Base-by-base conservation (phyloP, 345 rosid genomes). In the Microthlaspi erraticum region DNA sequence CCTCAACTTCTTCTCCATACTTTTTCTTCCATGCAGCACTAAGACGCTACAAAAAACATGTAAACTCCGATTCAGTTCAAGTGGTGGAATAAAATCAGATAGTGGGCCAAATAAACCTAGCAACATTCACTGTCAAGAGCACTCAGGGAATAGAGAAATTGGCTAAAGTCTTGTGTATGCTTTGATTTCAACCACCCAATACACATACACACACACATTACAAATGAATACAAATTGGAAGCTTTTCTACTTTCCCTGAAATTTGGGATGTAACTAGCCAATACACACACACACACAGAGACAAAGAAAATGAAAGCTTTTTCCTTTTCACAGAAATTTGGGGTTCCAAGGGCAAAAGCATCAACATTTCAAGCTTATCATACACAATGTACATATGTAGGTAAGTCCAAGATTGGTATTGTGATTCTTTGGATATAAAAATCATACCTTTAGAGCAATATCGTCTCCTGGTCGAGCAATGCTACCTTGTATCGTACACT, bases 401-500 rank as follows among this genome's bases (percentile, higher is more conserved):
- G 53, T 49, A 23, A 23, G 4, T 58, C 16, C 64, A 68, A 33
- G 23, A 32, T 20, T 41, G 18, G 38, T 36, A 7, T 16, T 37
- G 39, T 7, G 57, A 26, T 34, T 58, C 1, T 17, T 44, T 36
- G 16, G 26, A 60, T 7, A 5, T 60, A 4, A 49, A 73, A 33
- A 37, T 18, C 37, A 23, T 73, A 93, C 97, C 87, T 84, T 84
- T 16, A 79, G 78, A 75, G 56, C 37, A 58, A 55, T 41, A 42
- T 42, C 73, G 62, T 87, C 97, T 52, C 77, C 81, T 0, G 92
- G 92, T 59, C 85, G 90, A 55, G 63, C 80, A 61, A 93, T 82
- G 68, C 78, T 76, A 37, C 98, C 98, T 72, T 83, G 98, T 55
- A 93, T 83, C 2, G 98, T 93, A 75, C 96, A 88, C 77, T 90